Evolutionary conservation across 371 early-diverging fungal genomes (phyloP).

Genomic region (Actinomortierella ambigua): DNA sequence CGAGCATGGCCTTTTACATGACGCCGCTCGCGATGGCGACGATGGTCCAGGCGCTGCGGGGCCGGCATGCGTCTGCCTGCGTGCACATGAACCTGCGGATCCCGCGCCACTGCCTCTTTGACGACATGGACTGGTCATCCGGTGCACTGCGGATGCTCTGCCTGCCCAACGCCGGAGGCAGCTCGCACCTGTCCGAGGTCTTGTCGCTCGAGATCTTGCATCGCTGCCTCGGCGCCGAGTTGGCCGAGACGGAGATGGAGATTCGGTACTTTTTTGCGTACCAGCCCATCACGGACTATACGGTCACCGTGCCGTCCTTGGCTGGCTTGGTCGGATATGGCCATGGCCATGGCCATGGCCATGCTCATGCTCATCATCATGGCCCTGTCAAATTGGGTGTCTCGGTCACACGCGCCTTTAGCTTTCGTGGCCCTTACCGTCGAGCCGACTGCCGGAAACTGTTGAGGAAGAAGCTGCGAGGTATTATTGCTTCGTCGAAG

Average conservation of each 20-base stretch:
- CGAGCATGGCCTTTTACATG: constrained; percentile 31
- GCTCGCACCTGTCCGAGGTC: constrained; percentile 56
- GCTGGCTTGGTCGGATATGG: constrained; percentile 16
- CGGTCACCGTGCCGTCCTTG: constrained; percentile 40
- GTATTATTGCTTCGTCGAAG: constrained; percentile 47
- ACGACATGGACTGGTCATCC: constrained; percentile 34
- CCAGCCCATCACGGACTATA: constrained; percentile 63
- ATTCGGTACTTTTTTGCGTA: constrained; percentile 46
- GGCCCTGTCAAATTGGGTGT: constrained; percentile 46
- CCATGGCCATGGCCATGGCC: constrained; percentile 6
- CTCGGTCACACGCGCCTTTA: constrained; percentile 62
- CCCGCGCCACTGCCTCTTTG: constrained; percentile 20
- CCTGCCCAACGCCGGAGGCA: constrained; percentile 61
- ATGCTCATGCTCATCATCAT: background rate
- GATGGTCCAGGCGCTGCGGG: constrained; percentile 22
- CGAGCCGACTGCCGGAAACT: constrained; percentile 49
- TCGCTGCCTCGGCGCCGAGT: constrained; percentile 51
- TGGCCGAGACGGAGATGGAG: constrained; percentile 63
- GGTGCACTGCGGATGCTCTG: constrained; percentile 43
- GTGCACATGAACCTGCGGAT: constrained; percentile 41
- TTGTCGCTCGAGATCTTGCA: constrained; percentile 57
- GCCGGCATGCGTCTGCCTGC: constrained; percentile 27
- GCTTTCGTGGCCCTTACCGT: constrained; percentile 48
- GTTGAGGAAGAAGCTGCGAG: constrained; percentile 53
- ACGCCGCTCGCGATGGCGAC: constrained; percentile 29